phyloP scores from a whole-genome alignment of 1,284 basidiomycete genomes.

The Ustilago lituana region DNA sequence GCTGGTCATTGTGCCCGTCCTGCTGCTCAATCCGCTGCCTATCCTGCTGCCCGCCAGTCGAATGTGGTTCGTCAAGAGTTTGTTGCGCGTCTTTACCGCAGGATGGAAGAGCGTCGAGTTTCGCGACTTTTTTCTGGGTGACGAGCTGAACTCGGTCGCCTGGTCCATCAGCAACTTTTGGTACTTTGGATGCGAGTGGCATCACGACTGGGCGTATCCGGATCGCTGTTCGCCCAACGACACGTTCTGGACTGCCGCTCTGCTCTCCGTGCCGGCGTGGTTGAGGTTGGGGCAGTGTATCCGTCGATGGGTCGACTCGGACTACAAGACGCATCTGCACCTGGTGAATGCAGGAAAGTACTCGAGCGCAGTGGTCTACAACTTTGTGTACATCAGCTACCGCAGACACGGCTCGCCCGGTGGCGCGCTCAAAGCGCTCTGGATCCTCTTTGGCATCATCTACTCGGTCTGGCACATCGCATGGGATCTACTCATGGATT shows the following conservation, averaged over 20 bases:
- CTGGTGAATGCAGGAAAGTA: conserved; percentile 78
- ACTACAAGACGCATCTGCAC: conserved; percentile 74
- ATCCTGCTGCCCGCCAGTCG: conserved; percentile 76
- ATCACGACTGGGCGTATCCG: conserved; percentile 54
- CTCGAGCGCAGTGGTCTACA: conserved; percentile 54
- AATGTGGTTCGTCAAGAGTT: conserved; percentile 79
- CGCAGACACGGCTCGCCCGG: conserved; percentile 53
- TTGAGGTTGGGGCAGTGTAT: conserved; percentile 85
- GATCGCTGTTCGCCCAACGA: conserved; percentile 50
- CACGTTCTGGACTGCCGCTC: conserved; percentile 69
- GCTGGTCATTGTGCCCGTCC: conserved; percentile 74
- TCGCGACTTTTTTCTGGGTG: conserved; percentile 67
- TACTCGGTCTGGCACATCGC: conserved; percentile 78
- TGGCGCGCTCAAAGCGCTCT: conserved; percentile 31
- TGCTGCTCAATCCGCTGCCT: conserved; percentile 82
- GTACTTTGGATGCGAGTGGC: conserved; percentile 77
- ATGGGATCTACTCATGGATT: conserved; percentile 77
- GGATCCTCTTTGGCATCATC: conserved; percentile 73
- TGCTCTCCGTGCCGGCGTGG: conserved; percentile 75
- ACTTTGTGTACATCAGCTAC: conserved; percentile 64
- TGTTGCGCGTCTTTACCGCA: conserved; percentile 73
- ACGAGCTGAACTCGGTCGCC: conserved; percentile 67
- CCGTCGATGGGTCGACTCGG: conserved; percentile 83
- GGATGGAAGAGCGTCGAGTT: conserved; percentile 71
- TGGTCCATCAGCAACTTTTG: conserved; percentile 69